Conservation (phyloP, 2,329 filamentous ascomycete species). For the Emmonsia crescens region DNA sequence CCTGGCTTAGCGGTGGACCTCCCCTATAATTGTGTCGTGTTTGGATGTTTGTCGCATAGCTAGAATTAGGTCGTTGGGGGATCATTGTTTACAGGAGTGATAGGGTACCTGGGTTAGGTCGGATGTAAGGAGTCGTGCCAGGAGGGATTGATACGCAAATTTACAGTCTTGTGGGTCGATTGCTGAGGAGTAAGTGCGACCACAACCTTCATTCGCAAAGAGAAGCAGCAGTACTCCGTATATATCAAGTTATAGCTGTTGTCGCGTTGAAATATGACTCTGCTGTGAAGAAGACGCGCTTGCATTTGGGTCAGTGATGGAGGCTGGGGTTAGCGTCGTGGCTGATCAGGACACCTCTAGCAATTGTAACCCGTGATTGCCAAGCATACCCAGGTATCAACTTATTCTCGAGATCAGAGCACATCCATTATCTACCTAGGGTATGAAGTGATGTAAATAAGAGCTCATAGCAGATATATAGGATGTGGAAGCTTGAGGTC, state of each 20-base stretch:
- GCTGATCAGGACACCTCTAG: neutral
- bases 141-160: neutral
- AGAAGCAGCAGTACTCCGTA: neutral
- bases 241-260: neutral
- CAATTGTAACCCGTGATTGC: neutral
- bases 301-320: neutral
- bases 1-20: slow-evolving; percentile 17
- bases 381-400: neutral
- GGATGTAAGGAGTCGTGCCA: neutral
- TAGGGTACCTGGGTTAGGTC: neutral
- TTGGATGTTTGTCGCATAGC: slow-evolving; percentile 17
- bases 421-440: no score
- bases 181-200: neutral
- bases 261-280: neutral
- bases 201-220: neutral
- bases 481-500: neutral
- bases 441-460: neutral
- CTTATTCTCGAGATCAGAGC: neutral
- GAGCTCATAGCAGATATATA: neutral
- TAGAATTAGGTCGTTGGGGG: slow-evolving; percentile 18
- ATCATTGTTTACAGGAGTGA: neutral
- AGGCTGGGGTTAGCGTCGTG: neutral
- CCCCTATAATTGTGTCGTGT: slow-evolving; percentile 14
- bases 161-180: neutral
- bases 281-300: neutral